Percentiles rank a stretch among this genome's conserved stretches.
phyloP scores from a whole-genome alignment of 1,284 basidiomycete genomes.

The Laetiporus sulphureus region DNA sequence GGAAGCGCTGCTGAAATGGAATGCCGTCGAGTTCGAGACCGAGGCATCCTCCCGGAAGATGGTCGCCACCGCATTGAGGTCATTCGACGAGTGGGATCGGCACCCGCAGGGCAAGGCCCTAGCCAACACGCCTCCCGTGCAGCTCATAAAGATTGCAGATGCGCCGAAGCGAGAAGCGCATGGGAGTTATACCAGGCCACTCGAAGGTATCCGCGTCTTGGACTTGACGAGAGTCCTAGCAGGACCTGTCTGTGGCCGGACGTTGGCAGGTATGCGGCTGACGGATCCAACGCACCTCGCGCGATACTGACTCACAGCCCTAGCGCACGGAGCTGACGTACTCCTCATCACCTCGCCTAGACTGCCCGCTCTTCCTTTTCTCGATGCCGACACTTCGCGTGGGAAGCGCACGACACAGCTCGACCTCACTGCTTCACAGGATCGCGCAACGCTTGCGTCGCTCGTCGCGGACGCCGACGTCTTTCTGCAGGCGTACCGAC shows the following conservation, averaged over 20 bases:
- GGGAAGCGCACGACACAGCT: slow-evolving; percentile 63
- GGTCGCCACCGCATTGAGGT: slow-evolving; percentile 48
- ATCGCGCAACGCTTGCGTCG: slow-evolving; percentile 27
- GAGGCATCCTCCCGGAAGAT: slow-evolving; percentile 39
- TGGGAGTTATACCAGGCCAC: slow-evolving; percentile 23
- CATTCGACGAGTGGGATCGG: slow-evolving; percentile 43
- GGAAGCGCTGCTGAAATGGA: slow-evolving; percentile 35
- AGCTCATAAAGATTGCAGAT: slow-evolving; percentile 40
- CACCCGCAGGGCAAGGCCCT: slow-evolving; percentile 42
- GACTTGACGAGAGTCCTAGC: slow-evolving; percentile 57
- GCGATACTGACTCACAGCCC: neutral
- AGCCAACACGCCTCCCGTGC: slow-evolving; percentile 33
- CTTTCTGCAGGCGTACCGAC: slow-evolving; percentile 63
- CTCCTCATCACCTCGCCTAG: slow-evolving; percentile 50
- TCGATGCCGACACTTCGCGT: slow-evolving; percentile 58
- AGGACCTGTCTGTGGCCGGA: slow-evolving; percentile 49
- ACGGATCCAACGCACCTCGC: neutral
- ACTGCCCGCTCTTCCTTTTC: slow-evolving; percentile 45
- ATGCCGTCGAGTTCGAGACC: slow-evolving; percentile 45
- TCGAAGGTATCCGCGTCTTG: slow-evolving; percentile 46
- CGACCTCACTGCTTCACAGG: slow-evolving; percentile 35
- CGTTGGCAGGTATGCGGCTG: slow-evolving; percentile 41
- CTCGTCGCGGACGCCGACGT: slow-evolving; percentile 47
- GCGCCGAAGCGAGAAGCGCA: slow-evolving; percentile 32
- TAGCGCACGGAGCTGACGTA: slow-evolving; percentile 58